Evolutionary conservation across 1,284 basidiomycete genomes (phyloP).

Genomic region (Ganoderma sinense): DNA sequence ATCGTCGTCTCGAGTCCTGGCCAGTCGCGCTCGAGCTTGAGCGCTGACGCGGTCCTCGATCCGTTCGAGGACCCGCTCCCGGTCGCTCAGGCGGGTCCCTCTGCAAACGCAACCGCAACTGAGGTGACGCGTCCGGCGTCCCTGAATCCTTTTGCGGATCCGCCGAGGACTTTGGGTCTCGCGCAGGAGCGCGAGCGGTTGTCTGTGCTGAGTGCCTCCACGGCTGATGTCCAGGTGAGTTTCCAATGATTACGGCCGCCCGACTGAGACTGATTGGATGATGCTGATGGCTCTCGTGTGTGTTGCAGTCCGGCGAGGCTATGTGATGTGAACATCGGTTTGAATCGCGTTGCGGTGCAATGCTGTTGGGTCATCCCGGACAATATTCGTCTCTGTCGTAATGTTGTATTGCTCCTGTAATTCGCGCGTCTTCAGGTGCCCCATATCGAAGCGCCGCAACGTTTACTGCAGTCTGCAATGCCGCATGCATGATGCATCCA

Average conservation of each 20-base stretch:
- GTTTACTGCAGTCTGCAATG: not conserved
- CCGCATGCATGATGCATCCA: no score
- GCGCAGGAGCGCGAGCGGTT: not conserved
- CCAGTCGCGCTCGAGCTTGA: not conserved
- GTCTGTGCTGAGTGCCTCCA: not conserved
- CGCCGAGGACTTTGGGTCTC: not conserved
- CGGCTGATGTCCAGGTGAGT: not conserved
- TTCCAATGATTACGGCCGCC: not conserved
- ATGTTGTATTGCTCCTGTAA: not conserved
- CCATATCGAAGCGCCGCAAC: not conserved
- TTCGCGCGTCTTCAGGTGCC: not conserved
- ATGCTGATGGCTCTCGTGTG: not conserved
- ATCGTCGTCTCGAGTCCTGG: not conserved
- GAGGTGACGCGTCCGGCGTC: not conserved
- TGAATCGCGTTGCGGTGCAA: not conserved
- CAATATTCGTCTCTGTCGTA: not conserved
- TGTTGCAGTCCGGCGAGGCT: not conserved
- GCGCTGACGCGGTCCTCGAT: not conserved
- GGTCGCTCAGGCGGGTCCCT: not conserved
- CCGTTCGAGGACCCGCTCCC: not conserved
- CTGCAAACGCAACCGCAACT: not conserved
- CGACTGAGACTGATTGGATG: not conserved
- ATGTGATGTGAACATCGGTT: not conserved
- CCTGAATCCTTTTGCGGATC: not conserved
- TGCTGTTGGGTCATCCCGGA: not conserved